These are phyloP conservation scores for Diaporthe velutina DNA, from an alignment of 2,329 filamentous ascomycete genomes.

Conservation along the genomic window DNA sequence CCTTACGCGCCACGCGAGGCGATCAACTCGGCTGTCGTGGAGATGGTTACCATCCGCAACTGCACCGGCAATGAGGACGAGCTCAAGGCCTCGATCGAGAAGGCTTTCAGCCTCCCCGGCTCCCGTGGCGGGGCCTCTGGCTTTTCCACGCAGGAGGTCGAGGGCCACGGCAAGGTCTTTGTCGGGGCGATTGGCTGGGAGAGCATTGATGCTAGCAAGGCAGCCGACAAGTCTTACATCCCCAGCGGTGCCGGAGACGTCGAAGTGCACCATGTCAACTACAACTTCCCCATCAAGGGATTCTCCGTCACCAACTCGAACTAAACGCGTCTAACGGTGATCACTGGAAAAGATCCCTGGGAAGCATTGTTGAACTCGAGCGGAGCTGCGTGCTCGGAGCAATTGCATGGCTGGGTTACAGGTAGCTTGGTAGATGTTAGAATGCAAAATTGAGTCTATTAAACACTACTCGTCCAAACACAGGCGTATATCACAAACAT, in stretches of 20 bases:
- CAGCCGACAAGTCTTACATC: constrained; percentile 40
- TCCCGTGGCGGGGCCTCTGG: constrained; percentile 46
- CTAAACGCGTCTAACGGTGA: not conserved
- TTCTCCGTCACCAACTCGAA: constrained; percentile 40
- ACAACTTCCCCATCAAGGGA: constrained; percentile 47
- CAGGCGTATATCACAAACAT: not conserved
- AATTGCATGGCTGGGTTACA: not conserved
- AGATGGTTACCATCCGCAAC: constrained; percentile 61
- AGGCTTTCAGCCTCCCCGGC: constrained; percentile 42
- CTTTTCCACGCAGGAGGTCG: constrained; percentile 40
- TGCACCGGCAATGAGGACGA: constrained; percentile 51
- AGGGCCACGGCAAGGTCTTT: constrained; percentile 43
- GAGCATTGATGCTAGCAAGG: constrained; percentile 43
- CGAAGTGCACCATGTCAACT: constrained; percentile 46
- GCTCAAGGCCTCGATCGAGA: constrained; percentile 42
- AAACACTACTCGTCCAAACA: not conserved
- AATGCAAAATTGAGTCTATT: not conserved
- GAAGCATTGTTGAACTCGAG: not conserved
- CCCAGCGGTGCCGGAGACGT: constrained; percentile 34
- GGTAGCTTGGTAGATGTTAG: not conserved
- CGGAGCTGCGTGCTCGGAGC: not conserved
- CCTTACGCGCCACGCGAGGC: constrained; percentile 47
- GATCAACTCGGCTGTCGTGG: constrained; percentile 46
- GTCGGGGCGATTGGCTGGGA: constrained; percentile 45
- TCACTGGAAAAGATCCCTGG: no score